These are phyloP conservation scores for Chloropicon primus DNA, from an alignment of 139 green algal species.

Conservation along the genomic window DNA sequence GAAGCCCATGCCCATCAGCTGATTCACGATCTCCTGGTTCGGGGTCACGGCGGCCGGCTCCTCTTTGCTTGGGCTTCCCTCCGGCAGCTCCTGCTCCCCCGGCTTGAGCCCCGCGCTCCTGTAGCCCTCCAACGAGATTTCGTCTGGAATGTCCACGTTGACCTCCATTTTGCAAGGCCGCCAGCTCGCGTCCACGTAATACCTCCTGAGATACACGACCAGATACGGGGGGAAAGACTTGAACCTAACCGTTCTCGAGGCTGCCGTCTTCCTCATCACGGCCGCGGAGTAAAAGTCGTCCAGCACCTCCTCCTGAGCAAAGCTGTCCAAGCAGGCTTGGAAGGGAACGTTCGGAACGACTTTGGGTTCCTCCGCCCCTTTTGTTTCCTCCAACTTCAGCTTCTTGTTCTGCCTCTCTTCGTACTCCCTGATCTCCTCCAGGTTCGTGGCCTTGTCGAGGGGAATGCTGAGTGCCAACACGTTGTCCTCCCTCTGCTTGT, in stretches of 20 bases:
- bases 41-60: slow-evolving; percentile 6
- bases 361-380: slow-evolving; percentile 15
- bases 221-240: slow-evolving; percentile 77
- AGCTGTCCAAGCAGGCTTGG: slow-evolving; percentile 60
- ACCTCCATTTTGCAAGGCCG: slow-evolving; percentile 72
- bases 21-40: slow-evolving; percentile 32
- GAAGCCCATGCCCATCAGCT: slow-evolving; percentile 82
- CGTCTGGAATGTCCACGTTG: slow-evolving; percentile 63
- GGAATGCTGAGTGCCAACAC: slow-evolving; percentile 67
- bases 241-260: slow-evolving; percentile 39
- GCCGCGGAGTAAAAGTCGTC: slow-evolving; percentile 67
- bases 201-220: slow-evolving; percentile 64
- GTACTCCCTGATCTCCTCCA: slow-evolving; percentile 43
- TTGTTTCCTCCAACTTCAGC: slow-evolving; percentile 40
- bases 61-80: slow-evolving; percentile 23
- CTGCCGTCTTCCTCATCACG: slow-evolving; percentile 15
- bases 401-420: slow-evolving; percentile 30
- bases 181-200: slow-evolving; percentile 48
- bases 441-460: slow-evolving; percentile 73
- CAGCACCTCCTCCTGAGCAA: slow-evolving; percentile 41
- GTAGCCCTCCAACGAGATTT: slow-evolving; percentile 64
- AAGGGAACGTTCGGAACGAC: slow-evolving; percentile 69
- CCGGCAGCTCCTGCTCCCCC: slow-evolving; percentile 63
- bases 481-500: slow-evolving; percentile 36
- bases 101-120: slow-evolving; percentile 39